phyloP scores from a whole-genome alignment of 805 yeast species.

The Ogataea angusta region DNA sequence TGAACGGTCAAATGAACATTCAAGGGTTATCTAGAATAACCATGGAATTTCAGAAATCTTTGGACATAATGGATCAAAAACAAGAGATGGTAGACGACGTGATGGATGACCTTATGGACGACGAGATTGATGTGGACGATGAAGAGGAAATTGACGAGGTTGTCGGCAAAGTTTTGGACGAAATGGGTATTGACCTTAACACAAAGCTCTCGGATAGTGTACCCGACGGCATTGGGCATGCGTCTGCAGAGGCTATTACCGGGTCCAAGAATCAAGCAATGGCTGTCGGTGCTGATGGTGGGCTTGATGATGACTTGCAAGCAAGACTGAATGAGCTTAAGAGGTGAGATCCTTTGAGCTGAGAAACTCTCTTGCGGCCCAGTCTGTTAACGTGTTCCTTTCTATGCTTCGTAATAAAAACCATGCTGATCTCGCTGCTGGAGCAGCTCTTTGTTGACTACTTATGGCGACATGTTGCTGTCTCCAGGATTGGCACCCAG shows the following conservation, averaged over 20 bases:
- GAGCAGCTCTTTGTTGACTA: too few relatives aligned
- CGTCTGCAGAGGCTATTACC: conserved; percentile 10
- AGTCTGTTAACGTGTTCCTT: too few relatives aligned
- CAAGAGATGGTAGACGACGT: conserved; percentile 99
- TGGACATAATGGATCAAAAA: conserved; percentile 96
- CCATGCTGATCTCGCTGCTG: too few relatives aligned
- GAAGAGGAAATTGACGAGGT: conserved; percentile 85
- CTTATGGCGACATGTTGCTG: too few relatives aligned
- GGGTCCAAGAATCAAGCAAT: conserved; percentile 16
- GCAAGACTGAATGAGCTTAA: conserved; percentile 83
- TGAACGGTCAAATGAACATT: conserved; percentile 84
- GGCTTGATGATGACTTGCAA: conserved; percentile 79
- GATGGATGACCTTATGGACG: conserved; percentile 93
- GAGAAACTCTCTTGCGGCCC: too few relatives aligned
- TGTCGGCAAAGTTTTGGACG: conserved; percentile 88
- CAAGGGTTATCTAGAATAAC: conserved; percentile 87
- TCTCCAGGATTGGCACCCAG: too few relatives aligned
- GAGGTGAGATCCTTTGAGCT: conserved; percentile 31
- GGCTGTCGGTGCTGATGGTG: conserved; percentile 35
- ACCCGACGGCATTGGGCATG: conserved; percentile 32
- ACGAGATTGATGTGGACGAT: conserved; percentile 80
- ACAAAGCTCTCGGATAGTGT: conserved; percentile 41
- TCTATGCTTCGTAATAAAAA: too few relatives aligned
- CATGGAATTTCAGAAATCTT: conserved; percentile 91
- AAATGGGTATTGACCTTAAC: conserved; percentile 85